Conservation (phyloP, 2,329 filamentous ascomycete species). For the Xylariaceae sp. region DNA sequence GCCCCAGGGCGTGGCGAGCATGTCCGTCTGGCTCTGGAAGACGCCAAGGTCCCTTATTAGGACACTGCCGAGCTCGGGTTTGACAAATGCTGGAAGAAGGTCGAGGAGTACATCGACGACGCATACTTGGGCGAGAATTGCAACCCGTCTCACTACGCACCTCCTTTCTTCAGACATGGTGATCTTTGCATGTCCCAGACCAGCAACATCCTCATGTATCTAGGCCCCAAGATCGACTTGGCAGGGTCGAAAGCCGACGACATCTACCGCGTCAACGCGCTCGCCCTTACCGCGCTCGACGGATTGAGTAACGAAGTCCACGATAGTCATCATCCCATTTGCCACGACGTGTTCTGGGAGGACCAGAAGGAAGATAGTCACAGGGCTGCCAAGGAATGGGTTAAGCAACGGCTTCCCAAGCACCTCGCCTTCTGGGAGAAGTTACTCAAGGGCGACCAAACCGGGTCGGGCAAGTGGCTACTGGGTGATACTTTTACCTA, state of each 20-base stretch:
- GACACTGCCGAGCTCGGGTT: slow-evolving; percentile 47
- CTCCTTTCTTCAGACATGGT: slow-evolving; percentile 63
- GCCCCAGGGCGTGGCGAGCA: slow-evolving; percentile 72
- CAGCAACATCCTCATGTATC: slow-evolving; percentile 67
- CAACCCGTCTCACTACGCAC: slow-evolving; percentile 64
- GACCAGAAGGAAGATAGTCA: slow-evolving; percentile 71
- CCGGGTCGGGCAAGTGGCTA: slow-evolving; percentile 57
- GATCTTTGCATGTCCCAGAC: slow-evolving; percentile 64
- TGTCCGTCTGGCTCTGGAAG: slow-evolving; percentile 70
- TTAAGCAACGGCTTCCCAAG: slow-evolving; percentile 64
- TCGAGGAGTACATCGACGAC: slow-evolving; percentile 36
- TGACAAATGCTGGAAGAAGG: not conserved
- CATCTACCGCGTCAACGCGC: slow-evolving; percentile 56
- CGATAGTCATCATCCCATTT: slow-evolving; percentile 71
- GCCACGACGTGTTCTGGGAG: slow-evolving; percentile 59
- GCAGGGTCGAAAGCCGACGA: slow-evolving; percentile 36
- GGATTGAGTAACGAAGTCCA: slow-evolving; percentile 67
- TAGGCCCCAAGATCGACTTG: slow-evolving; percentile 59
- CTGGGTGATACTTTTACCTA: slow-evolving; percentile 62
- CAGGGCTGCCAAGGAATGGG: slow-evolving; percentile 54
- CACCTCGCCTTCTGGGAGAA: slow-evolving; percentile 67
- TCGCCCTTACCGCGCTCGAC: slow-evolving; percentile 68
- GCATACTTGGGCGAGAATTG: slow-evolving; percentile 43
- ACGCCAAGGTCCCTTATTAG: slow-evolving; percentile 59
- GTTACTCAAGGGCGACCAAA: slow-evolving; percentile 53